Evolutionary conservation across 352 stramenopile genomes (phyloP), one percentile per base, ranked within the genome.

Genomic region (Bremia lactucae): DNA sequence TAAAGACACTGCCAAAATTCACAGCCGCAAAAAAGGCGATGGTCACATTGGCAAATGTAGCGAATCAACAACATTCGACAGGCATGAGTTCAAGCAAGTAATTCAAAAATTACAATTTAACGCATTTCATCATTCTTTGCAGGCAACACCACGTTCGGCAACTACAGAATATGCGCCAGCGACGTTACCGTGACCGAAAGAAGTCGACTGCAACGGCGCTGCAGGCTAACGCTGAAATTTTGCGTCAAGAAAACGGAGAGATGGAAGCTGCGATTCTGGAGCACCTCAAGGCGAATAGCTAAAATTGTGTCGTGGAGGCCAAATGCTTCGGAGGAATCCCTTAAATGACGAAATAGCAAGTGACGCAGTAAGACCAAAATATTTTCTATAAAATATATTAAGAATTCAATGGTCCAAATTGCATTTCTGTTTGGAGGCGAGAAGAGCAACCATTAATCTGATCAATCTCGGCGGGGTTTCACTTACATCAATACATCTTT

Each of bases 191-290:
- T 41, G 64, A 66, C 36, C 64, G 64, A 31, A 74, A 74, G 31
- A 71, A 74, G 24, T 59, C 49, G 2, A 67, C 42, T 10, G 40
- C 43, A 31, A 66, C 56, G 8, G 49, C 50, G 2, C 26, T 71
- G 37, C 44, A 70, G 23, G 20, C 15, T 6, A 73, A 62, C 2
- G 52, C 65, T 29, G 50, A 74, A 2, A 62, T 69, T n/a, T 56
- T 90, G 21, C 39, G 53, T 6, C 49, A 65, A 33, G 68, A 87
- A 45, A 64, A 87, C 11, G 50, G 43, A 42, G 63, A 62, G 31
- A 48, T 90, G 15, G 62, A 65, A 29, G 22, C 38, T 20, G 51
- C 74, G 13, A 70, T 65, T 46, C 6, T 65, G 11, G 23, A 55
- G 23, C 23, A 36, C 4, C 50, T 61, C 29, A 49, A 50, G 6